Evolutionary conservation across 305 asterid species (phyloP).

Genomic region (Fraxinus nigra): DNA sequence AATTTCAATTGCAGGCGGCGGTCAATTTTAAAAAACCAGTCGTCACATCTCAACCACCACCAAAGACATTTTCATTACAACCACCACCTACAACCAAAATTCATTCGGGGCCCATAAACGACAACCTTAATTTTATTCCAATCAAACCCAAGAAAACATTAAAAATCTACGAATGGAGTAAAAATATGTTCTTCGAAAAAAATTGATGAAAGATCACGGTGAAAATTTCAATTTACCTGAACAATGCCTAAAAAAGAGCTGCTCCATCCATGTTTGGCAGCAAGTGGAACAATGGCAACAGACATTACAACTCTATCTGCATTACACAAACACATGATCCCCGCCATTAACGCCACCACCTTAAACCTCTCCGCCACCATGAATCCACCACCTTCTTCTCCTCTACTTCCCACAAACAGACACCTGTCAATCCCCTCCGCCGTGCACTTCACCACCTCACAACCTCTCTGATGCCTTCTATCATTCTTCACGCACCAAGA

Average conservation of each 20-base stretch:
- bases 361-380: slow-evolving; percentile 80
- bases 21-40: not conserved
- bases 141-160: not conserved
- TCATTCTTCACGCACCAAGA: not conserved
- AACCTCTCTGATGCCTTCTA: slow-evolving; percentile 16
- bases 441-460: slow-evolving; percentile 46
- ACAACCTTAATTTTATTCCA: not conserved
- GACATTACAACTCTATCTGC: slow-evolving; percentile 97
- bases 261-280: slow-evolving; percentile 81
- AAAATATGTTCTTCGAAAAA: not conserved
- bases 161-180: not conserved
- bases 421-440: slow-evolving; percentile 78
- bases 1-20: not conserved
- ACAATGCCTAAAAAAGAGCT: slow-evolving; percentile 83
- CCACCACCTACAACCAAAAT: slow-evolving; percentile 16
- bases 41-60: slow-evolving; percentile 35
- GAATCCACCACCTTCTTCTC: slow-evolving; percentile 34
- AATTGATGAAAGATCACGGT: not conserved
- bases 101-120: not conserved
- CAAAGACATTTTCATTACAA: slow-evolving; percentile 12
- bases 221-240: slow-evolving; percentile 45
- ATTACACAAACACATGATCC: slow-evolving; percentile 82
- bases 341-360: slow-evolving; percentile 83
- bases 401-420: slow-evolving; percentile 43
- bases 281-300: slow-evolving; percentile 87